A percentile compares a stretch with the other conserved stretches of the same genome.
Conservation (phyloP, 169 alveolate species). For the Plasmodium knowlesi region DNA sequence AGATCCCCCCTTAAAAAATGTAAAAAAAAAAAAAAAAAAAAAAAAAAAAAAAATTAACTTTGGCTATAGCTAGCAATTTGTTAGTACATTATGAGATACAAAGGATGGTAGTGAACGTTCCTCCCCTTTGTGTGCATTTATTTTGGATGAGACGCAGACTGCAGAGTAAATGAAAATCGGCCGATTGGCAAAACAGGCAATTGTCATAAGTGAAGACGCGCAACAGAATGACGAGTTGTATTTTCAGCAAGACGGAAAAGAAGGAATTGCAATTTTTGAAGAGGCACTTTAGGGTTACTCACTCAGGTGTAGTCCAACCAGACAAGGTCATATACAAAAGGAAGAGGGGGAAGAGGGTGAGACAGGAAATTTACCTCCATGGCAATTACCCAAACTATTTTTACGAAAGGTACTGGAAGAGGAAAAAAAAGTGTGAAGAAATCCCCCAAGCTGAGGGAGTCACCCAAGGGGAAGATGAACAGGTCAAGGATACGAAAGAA, state of each 20-base stretch:
- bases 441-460: neutral
- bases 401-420: slow-evolving; percentile 26
- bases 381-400: slow-evolving; percentile 36
- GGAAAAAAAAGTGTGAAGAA: neutral
- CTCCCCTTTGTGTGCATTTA: neutral
- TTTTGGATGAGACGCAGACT: neutral
- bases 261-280: neutral
- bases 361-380: neutral
- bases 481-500: neutral
- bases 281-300: neutral
- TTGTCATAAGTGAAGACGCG: neutral
- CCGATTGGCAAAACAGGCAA: neutral
- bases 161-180: neutral
- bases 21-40: neutral
- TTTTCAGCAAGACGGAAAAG: slow-evolving; percentile 12
- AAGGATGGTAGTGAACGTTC: neutral
- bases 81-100: neutral
- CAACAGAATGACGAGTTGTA: slow-evolving; percentile 9
- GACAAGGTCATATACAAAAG: neutral
- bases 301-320: neutral
- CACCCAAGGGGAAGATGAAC: neutral
- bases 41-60: neutral
- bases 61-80: neutral
- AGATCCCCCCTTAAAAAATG: neutral
- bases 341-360: neutral